Conservation (phyloP, 306 rosid genomes). For the Pyrus bretschneideri region DNA sequence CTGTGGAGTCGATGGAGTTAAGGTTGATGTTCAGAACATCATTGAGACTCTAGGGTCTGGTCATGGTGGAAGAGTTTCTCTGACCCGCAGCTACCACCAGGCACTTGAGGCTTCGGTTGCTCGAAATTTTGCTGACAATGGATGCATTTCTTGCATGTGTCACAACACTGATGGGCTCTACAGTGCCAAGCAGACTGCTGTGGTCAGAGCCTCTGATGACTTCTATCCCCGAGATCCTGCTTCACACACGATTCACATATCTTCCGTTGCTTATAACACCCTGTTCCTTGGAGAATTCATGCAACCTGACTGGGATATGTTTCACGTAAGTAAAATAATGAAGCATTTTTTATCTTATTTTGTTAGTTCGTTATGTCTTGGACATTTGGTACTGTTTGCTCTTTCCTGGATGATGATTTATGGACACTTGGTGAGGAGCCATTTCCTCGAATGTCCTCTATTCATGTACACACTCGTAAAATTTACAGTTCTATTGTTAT, state of each 20-base stretch:
- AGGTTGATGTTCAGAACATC: slow-evolving; percentile 95
- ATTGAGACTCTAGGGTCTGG: slow-evolving; percentile 95
- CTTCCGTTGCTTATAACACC: slow-evolving; percentile 92
- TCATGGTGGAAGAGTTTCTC: slow-evolving; percentile 85
- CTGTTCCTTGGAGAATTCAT: slow-evolving; percentile 94
- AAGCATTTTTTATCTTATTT: not conserved
- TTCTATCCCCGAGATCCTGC: slow-evolving; percentile 90
- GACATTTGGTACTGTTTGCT: not conserved
- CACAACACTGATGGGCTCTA: slow-evolving; percentile 92
- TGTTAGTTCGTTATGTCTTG: not conserved
- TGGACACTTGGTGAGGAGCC: not conserved
- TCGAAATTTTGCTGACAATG: slow-evolving; percentile 80
- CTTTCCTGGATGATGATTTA: not conserved
- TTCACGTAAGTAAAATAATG: slow-evolving; percentile 58
- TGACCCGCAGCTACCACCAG: slow-evolving; percentile 78
- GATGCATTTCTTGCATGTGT: slow-evolving; percentile 97
- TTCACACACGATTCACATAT: slow-evolving; percentile 89
- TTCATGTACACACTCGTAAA: not conserved
- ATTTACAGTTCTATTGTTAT: not conserved
- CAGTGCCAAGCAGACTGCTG: slow-evolving; percentile 84
- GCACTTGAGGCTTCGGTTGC: slow-evolving; percentile 86
- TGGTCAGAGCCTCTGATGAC: slow-evolving; percentile 92
- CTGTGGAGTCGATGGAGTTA: slow-evolving; percentile 94
- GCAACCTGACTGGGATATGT: slow-evolving; percentile 99
- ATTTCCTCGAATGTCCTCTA: not conserved